Percentiles rank a stretch among this genome's conserved stretches.
phyloP scores from a whole-genome alignment of 2,329 filamentous ascomycete genomes.

The Colletotrichum neosansevieriae region DNA sequence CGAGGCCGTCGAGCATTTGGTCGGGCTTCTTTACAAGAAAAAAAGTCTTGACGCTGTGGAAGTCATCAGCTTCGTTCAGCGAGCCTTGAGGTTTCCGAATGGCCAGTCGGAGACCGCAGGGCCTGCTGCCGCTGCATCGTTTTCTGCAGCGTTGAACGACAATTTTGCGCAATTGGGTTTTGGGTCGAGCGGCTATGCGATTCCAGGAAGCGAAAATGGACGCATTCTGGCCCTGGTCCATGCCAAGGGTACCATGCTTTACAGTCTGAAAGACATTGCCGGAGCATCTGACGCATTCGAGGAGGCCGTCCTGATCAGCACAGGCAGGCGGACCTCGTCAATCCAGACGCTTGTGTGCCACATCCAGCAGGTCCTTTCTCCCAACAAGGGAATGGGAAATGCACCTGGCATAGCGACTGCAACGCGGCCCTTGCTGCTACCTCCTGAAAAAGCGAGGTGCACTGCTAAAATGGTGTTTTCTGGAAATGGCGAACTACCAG shows the following conservation, averaged over 20 bases:
- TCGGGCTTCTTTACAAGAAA: conserved; percentile 87
- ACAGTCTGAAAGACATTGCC: conserved; percentile 84
- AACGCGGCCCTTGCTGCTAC: conserved; percentile 75
- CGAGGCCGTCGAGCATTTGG: conserved; percentile 94
- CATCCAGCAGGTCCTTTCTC: conserved; percentile 78
- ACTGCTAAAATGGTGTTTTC: conserved; percentile 88
- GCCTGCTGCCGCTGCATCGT: not conserved
- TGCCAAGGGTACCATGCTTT: conserved; percentile 98
- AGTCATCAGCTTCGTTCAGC: conserved; percentile 88
- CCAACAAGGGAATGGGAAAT: conserved; percentile 41
- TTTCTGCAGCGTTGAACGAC: conserved; percentile 40
- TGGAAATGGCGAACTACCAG: conserved; percentile 80
- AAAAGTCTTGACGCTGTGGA: conserved; percentile 86
- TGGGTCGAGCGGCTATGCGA: conserved; percentile 81
- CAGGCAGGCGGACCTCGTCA: conserved; percentile 76
- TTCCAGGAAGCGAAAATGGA: conserved; percentile 89
- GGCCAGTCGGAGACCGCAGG: conserved; percentile 51
- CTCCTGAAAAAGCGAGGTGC: conserved; percentile 84
- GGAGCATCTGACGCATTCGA: conserved; percentile 91
- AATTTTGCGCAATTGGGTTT: conserved; percentile 43
- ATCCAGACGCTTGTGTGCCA: conserved; percentile 83
- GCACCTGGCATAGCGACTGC: conserved; percentile 48
- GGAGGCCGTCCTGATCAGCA: conserved; percentile 90
- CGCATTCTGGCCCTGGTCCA: conserved; percentile 94
- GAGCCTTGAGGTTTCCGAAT: conserved; percentile 62